Base-by-base conservation (phyloP, 2,329 filamentous ascomycete species). In the Elsinoe necatrix region DNA sequence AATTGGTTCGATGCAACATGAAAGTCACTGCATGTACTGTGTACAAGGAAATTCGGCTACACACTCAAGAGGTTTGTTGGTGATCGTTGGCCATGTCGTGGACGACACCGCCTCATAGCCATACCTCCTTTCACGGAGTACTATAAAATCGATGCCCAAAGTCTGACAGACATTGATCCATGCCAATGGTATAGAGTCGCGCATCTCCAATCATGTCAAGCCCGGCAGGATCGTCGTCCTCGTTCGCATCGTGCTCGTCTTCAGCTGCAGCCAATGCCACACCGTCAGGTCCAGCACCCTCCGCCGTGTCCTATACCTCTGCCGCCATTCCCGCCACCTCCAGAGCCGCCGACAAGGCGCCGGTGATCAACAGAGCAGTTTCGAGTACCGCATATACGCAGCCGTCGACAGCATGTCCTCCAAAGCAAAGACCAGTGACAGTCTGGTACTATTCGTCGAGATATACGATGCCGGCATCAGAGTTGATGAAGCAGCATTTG, bases 401-500 rank as follows among this genome's bases (percentile, higher is more conserved):
- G 27, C 41, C 37, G 7, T 45, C 54, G 5, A 37, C 39, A 7
- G 18, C 54, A 9, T 56, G 54, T 47, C 54, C 54, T 20, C 54
- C 42, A 5, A 56, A 56, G 42, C 42, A 56, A 35, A 20, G 54
- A 14, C 37, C 39, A 37, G 27, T 56, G 14, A 45, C 39, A 5
- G 54, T 56, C 14, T 42, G 29, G 54, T 45, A 56, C 42, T 56
- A 56, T 18, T 45, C 39, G 11, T 56, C 54, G n/a, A 31, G 41
- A 21, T 56, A 56, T n/a, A 56, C 52, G 2, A 2, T 37, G 16
- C 54, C 54, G n/a, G 54, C 54, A 4, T 42, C 41, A 2, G 54
- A 56, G n/a, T 31, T 47, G 31, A 56, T 56, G 54, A 56, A 56
- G 54, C 23, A 47, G 35, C 54, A 56, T 47, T 41, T 56, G n/a